Conservation (phyloP, 345 rosid genomes). For the Laguncularia racemosa region DNA sequence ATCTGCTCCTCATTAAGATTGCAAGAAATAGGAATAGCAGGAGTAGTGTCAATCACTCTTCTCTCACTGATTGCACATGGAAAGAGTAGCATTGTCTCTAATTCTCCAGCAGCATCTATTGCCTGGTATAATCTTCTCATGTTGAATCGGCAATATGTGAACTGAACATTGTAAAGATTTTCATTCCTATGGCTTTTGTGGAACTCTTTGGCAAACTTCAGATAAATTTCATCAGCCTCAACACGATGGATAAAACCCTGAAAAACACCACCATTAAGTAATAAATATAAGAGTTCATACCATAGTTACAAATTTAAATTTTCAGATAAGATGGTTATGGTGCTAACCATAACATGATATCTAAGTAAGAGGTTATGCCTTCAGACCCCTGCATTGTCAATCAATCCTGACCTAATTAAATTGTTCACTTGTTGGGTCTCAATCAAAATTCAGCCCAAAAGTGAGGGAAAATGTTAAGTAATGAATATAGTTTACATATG, state of each 20-base stretch:
- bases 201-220: conserved; percentile 54
- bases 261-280: too few species aligned
- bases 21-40: conserved; percentile 48
- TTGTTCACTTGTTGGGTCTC: too few species aligned
- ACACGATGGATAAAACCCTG: conserved; percentile 82
- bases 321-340: too few species aligned
- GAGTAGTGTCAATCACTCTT: conserved; percentile 42
- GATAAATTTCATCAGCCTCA: conserved; percentile 75
- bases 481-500: too few species aligned
- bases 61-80: conserved; percentile 37
- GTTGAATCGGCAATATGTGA: conserved; percentile 59
- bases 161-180: conserved; percentile 58
- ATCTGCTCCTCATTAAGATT: conserved; percentile 77
- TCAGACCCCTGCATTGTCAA: too few species aligned
- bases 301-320: too few species aligned
- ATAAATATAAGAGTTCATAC: too few species aligned
- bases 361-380: too few species aligned
- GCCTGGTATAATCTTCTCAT: conserved; percentile 78
- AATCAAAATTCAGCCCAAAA: too few species aligned
- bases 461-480: too few species aligned
- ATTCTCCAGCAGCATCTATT: conserved; percentile 42
- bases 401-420: too few species aligned
- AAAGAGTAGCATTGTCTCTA: conserved; percentile 49
- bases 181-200: conserved; percentile 37
- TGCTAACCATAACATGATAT: too few species aligned